phyloP scores from a whole-genome alignment of 306 rosid genomes.

The peach (Prunus persica) region Prunus_persica_NCBIv2 NC_034010.1:29844001-29844500 shows the following conservation, averaged over 20 bases:
- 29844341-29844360: not conserved
- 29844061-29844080: constrained; percentile 89
- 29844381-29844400: not conserved
- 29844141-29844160: constrained; percentile 28
- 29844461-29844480: constrained; percentile 32
- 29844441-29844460: not conserved
- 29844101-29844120: constrained; percentile 44
- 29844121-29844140: constrained; percentile 67
- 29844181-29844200: not conserved
- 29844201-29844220: not conserved
- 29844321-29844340: not conserved
- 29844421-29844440: constrained; percentile 27
- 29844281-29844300: constrained; percentile 14
- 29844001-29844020: constrained; percentile 48
- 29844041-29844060: constrained; percentile 83
- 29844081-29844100: constrained; percentile 83
- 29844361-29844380: not conserved
- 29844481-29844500: constrained; percentile 41
- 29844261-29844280: constrained; percentile 1
- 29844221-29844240: not conserved
- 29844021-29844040: constrained; percentile 61
- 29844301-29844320: constrained; percentile 22
- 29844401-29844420: constrained; percentile 12
- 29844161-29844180: not conserved
- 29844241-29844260: not conserved